These are phyloP conservation scores for Fragaria nilgerrensis DNA, from an alignment of 306 rosid species.

Conservation along the genomic window DNA sequence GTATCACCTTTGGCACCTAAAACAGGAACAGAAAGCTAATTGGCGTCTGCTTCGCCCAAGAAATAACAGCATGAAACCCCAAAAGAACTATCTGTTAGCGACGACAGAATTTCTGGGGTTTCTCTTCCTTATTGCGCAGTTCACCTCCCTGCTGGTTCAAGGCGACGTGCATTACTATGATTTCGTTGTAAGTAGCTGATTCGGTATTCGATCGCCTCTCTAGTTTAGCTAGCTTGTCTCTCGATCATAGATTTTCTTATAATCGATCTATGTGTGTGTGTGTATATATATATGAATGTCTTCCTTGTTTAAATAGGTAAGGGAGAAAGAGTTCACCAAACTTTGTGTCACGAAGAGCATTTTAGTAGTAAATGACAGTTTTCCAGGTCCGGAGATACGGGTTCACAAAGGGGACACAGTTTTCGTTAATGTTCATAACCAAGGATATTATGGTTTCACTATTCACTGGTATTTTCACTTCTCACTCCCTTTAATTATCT, in stretches of 20 bases:
- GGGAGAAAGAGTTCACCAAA: conserved; percentile 21
- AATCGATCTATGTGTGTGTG: too few species aligned
- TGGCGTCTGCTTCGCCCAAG: not conserved
- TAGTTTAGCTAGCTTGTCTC: not conserved
- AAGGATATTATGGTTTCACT: conserved; percentile 47
- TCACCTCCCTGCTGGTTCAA: not conserved
- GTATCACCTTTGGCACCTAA: not conserved
- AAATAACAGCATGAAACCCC: not conserved
- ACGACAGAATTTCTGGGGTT: not conserved
- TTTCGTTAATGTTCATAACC: conserved; percentile 47
- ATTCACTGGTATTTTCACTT: conserved; percentile 44
- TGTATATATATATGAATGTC: not conserved
- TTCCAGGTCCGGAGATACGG: conserved; percentile 55
- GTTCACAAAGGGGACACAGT: conserved; percentile 47
- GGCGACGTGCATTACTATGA: not conserved
- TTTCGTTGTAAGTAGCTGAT: not conserved
- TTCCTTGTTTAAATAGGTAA: not conserved
- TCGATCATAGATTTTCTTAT: not conserved
- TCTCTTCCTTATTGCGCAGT: not conserved
- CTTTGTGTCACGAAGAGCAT: conserved; percentile 51
- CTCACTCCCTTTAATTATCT: not conserved
- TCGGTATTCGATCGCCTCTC: not conserved
- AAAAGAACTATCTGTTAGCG: not conserved
- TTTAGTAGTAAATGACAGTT: conserved; percentile 50
- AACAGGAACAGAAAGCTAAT: not conserved